Evolutionary conservation across 2,329 filamentous ascomycete genomes (phyloP).

Genomic region (Alternaria postmessia): DNA sequence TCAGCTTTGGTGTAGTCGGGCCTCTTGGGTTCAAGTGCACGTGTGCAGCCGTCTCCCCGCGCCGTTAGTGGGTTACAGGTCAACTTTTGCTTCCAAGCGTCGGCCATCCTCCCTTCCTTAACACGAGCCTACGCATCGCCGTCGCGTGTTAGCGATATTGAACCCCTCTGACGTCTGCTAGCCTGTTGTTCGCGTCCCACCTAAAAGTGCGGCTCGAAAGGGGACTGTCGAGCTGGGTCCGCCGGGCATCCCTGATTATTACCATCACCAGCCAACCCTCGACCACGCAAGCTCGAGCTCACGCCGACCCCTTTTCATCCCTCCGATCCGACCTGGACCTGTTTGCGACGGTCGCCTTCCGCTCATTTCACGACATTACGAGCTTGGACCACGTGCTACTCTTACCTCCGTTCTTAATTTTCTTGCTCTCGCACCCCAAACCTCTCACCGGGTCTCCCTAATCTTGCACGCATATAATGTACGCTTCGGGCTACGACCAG

Average conservation of each 20-base stretch:
- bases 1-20: background rate
- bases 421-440: conserved; percentile 23
- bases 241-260: conserved; percentile 29
- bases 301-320: conserved; percentile 25
- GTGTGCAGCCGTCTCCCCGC: conserved; percentile 20
- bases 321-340: conserved; percentile 9
- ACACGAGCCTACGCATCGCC: conserved; percentile 8
- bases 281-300: conserved; percentile 30
- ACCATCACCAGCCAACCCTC: conserved; percentile 31
- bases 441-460: conserved; percentile 16
- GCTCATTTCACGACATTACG: conserved; percentile 27
- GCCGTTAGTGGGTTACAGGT: conserved; percentile 15
- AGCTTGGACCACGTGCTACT: conserved; percentile 21
- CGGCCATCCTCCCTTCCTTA: conserved; percentile 8
- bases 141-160: conserved; percentile 13
- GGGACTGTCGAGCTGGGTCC: conserved; percentile 19
- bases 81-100: conserved; percentile 17
- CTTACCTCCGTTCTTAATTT: conserved; percentile 37
- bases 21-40: conserved; percentile 9
- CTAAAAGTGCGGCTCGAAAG: conserved; percentile 33
- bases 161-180: conserved; percentile 19
- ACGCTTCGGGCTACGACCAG: conserved; percentile 47
- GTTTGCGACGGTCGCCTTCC: conserved; percentile 19
- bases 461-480: conserved; percentile 41
- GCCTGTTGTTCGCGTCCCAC: conserved; percentile 30